Evolutionary conservation across 139 green algal species (phyloP).

Genomic region (Tetradesmus lagerheimii): DNA sequence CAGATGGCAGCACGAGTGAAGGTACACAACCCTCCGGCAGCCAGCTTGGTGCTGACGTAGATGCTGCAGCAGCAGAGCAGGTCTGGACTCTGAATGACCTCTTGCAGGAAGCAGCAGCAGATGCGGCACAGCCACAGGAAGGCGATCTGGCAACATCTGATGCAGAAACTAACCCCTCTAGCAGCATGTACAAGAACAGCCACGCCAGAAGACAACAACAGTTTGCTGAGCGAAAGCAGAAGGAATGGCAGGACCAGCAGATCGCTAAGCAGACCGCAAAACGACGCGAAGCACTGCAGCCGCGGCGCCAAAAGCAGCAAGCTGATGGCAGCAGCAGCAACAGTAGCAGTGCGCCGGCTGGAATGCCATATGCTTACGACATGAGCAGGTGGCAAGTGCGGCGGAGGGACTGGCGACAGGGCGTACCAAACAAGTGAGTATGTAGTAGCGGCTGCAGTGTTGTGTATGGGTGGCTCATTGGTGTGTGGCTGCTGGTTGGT

Average conservation of each 20-base stretch:
- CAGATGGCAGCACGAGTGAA: neutral
- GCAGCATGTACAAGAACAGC: neutral
- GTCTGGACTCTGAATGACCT: neutral
- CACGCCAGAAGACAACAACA: neutral
- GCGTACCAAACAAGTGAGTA: neutral
- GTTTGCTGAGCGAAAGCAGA: neutral
- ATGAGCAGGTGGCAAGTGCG: slow-evolving; percentile 17
- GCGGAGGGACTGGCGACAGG: neutral
- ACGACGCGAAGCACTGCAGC: neutral
- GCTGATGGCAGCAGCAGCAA: neutral
- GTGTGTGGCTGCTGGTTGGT: neutral
- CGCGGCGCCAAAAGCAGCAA: neutral
- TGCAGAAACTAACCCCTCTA: neutral
- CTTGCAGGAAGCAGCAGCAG: neutral
- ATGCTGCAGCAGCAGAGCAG: neutral
- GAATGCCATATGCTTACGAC: slow-evolving; percentile 15
- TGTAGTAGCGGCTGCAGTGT: no score
- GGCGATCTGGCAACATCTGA: neutral
- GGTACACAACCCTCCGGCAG: neutral
- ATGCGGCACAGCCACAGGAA: neutral
- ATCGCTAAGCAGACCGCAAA: neutral
- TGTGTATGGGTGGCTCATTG: neutral
- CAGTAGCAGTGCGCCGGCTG: neutral
- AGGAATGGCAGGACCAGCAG: neutral
- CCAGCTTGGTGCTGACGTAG: neutral